A percentile compares a stretch with the other conserved stretches of the same genome.
Conservation (phyloP, 2,329 filamentous ascomycete genomes). For the Fusarium sp. region DNA sequence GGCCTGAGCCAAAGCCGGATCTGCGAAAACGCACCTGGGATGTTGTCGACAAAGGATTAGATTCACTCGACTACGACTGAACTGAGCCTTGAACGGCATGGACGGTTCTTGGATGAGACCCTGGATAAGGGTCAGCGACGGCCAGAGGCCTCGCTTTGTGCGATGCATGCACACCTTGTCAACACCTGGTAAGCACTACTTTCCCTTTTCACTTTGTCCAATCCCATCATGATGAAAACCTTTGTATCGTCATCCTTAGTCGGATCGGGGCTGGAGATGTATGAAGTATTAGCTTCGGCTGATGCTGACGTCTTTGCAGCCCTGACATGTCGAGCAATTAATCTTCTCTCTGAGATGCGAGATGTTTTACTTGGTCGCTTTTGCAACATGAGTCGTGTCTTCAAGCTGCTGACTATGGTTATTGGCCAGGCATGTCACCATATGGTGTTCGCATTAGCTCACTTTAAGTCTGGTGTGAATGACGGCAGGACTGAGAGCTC, state of each 20-base stretch:
- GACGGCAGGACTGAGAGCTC: neutral
- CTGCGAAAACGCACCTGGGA: slow-evolving; percentile 76
- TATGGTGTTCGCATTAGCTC: neutral
- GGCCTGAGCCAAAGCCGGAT: slow-evolving; percentile 67
- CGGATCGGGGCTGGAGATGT: slow-evolving; percentile 64
- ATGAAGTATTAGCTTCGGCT: slow-evolving; percentile 48
- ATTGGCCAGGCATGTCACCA: slow-evolving; percentile 17
- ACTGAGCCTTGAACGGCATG: neutral
- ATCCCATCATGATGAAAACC: slow-evolving; percentile 79
- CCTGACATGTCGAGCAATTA: slow-evolving; percentile 61
- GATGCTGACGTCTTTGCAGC: slow-evolving; percentile 48
- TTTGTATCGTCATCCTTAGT: slow-evolving; percentile 97
- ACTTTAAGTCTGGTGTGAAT: neutral
- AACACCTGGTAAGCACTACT: slow-evolving; percentile 21
- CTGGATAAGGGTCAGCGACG: neutral
- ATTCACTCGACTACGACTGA: slow-evolving; percentile 69
- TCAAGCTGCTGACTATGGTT: slow-evolving; percentile 27
- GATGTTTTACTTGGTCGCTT: neutral
- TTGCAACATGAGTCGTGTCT: neutral
- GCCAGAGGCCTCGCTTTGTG: slow-evolving; percentile 25
- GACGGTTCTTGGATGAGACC: neutral
- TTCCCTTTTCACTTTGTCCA: neutral
- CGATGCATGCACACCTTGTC: neutral
- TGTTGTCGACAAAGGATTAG: slow-evolving; percentile 70
- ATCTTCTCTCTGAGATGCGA: slow-evolving; percentile 66